Evolutionary conservation across 768 basidiomycete genomes (phyloP).

Genomic region (Trametes villosa): DNA sequence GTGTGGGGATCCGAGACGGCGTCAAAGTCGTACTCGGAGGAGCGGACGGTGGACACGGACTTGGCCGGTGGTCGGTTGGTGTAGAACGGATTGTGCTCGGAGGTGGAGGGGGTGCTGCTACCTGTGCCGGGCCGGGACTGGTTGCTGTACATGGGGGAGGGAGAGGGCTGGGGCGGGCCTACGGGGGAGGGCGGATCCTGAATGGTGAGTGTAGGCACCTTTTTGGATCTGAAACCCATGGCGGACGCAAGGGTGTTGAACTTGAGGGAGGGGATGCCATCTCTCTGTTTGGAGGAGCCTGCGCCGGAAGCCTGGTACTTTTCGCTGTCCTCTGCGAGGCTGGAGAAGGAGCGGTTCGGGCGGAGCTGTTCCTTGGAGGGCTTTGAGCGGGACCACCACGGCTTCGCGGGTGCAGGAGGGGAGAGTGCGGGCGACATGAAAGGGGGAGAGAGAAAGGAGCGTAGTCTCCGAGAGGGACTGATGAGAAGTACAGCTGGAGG

Average conservation of each 20-base stretch:
- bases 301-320: slow-evolving; percentile 19
- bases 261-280: slow-evolving; percentile 39
- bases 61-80: slow-evolving; percentile 52
- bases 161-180: too few relatives aligned
- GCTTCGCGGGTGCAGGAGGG: slow-evolving; percentile 25
- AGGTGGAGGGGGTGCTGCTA: slow-evolving; percentile 18
- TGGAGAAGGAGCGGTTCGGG: slow-evolving; percentile 24
- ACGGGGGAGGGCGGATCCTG: slow-evolving; percentile 48
- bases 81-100: slow-evolving; percentile 30
- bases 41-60: slow-evolving; percentile 60
- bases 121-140: slow-evolving; percentile 19
- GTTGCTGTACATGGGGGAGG: slow-evolving; percentile 5
- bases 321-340: slow-evolving; percentile 26
- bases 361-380: slow-evolving; percentile 31
- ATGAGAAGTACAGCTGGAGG: slow-evolving; percentile 22
- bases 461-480: slow-evolving; percentile 26
- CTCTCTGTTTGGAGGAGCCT: slow-evolving; percentile 28
- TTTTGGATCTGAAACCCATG: slow-evolving; percentile 69
- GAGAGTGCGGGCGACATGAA: slow-evolving; percentile 32
- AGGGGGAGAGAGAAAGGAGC: slow-evolving; percentile 31
- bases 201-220: slow-evolving; percentile 53
- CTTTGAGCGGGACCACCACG: slow-evolving; percentile 42
- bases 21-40: slow-evolving; percentile 50
- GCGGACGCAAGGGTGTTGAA: slow-evolving; percentile 63
- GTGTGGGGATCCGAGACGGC: slow-evolving; percentile 32